Evolutionary conservation across 345 rosid genomes (phyloP).

Genomic region (Gossypium herbaceum): DNA sequence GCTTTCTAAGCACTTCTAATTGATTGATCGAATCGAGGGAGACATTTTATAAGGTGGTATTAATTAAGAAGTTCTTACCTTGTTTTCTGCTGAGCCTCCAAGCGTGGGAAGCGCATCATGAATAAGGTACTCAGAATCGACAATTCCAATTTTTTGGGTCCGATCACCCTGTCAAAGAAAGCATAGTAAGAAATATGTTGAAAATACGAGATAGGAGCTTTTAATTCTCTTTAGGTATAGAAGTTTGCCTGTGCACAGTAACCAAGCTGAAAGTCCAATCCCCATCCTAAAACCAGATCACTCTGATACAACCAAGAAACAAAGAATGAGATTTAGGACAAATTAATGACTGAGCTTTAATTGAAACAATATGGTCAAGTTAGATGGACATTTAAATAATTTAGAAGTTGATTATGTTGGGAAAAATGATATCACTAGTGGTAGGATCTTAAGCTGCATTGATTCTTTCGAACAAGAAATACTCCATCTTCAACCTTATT

Average conservation of each 20-base stretch:
- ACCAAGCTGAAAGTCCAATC: slow-evolving; percentile 71
- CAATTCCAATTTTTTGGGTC: slow-evolving; percentile 62
- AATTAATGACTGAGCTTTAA: background rate
- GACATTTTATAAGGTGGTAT: background rate
- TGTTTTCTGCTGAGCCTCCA: slow-evolving; percentile 41
- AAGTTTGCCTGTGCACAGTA: slow-evolving; percentile 67
- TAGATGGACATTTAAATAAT: background rate
- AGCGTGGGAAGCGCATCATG: slow-evolving; percentile 67
- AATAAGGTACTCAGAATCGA: slow-evolving; percentile 67
- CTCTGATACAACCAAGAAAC: slow-evolving; percentile 33
- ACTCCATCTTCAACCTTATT: background rate
- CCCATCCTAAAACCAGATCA: slow-evolving; percentile 79
- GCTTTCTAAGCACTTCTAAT: background rate
- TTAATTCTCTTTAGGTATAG: background rate
- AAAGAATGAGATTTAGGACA: background rate
- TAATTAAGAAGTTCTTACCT: slow-evolving; percentile 29
- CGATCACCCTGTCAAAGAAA: slow-evolving; percentile 56
- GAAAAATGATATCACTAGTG: background rate
- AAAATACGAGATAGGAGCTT: background rate
- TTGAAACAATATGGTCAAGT: background rate
- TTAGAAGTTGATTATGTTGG: background rate
- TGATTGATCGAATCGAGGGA: background rate
- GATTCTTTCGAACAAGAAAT: background rate
- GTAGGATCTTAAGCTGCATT: slow-evolving; percentile 3
- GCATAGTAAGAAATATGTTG: background rate